Evolutionary conservation across 345 rosid species (phyloP).

Genomic region (Eucalyptus victrix): DNA sequence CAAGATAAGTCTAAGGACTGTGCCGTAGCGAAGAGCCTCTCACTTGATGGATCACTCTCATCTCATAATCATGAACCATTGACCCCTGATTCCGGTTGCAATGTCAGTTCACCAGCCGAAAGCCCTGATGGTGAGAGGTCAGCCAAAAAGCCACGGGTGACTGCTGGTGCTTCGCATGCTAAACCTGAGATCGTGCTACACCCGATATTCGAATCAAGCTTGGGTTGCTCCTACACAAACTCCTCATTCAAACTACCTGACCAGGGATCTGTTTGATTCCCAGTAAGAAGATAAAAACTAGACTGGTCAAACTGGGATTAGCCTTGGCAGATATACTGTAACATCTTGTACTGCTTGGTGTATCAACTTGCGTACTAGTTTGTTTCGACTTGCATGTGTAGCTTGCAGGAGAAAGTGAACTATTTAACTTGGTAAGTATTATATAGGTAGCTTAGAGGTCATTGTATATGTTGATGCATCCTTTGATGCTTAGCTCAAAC

Average conservation of each 20-base stretch:
- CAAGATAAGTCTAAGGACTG: slow-evolving; percentile 66
- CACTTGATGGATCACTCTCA: slow-evolving; percentile 76
- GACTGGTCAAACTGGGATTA: slow-evolving; percentile 34
- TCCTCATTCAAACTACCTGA: slow-evolving; percentile 24
- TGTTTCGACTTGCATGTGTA: background rate
- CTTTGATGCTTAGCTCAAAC: background rate
- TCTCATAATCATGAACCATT: slow-evolving; percentile 62
- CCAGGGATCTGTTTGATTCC: slow-evolving; percentile 37
- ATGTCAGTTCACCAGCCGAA: slow-evolving; percentile 39
- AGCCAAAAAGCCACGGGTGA: slow-evolving; percentile 57
- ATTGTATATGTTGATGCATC: background rate
- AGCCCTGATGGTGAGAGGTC: slow-evolving; percentile 54
- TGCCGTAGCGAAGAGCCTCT: slow-evolving; percentile 58
- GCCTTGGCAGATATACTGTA: slow-evolving; percentile 12
- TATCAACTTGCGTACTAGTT: background rate
- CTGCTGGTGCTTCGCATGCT: slow-evolving; percentile 15
- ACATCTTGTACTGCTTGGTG: background rate
- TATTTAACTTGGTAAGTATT: background rate
- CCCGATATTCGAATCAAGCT: slow-evolving; percentile 78
- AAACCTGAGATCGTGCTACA: slow-evolving; percentile 45
- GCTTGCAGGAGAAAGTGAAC: background rate
- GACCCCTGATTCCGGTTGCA: slow-evolving; percentile 85
- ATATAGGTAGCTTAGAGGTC: background rate
- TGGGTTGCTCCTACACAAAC: slow-evolving; percentile 42
- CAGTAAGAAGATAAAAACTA: slow-evolving; percentile 15